phyloP scores from a whole-genome alignment of 495 filamentous ascomycete species.

The Letharia columbiana region DNA sequence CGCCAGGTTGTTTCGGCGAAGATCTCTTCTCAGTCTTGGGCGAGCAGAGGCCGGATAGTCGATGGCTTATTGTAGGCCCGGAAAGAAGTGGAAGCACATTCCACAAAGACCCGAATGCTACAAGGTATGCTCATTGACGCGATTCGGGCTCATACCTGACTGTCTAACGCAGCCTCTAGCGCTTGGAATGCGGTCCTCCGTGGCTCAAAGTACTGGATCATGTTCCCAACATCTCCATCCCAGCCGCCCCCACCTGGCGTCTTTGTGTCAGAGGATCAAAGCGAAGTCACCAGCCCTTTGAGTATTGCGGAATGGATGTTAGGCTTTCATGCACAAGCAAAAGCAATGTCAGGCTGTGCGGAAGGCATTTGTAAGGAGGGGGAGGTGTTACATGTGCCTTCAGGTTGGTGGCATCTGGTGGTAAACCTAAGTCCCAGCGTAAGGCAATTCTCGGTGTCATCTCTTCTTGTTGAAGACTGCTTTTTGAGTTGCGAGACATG shows the following conservation, averaged over 20 bases:
- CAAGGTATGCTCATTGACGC: slow-evolving; percentile 23
- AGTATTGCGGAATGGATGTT: slow-evolving; percentile 96
- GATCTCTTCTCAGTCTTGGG: slow-evolving; percentile 83
- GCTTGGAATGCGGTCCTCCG: slow-evolving; percentile 94
- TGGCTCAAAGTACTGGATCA: slow-evolving; percentile 97
- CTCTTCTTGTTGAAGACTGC: too few species aligned
- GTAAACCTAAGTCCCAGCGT: slow-evolving; percentile 68
- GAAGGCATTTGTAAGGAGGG: slow-evolving; percentile 84
- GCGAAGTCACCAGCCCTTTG: slow-evolving; percentile 88
- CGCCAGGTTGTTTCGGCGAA: slow-evolving; percentile 78
- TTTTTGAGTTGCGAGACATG: too few species aligned
- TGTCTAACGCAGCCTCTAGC: slow-evolving; percentile 46
- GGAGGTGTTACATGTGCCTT: slow-evolving; percentile 88
- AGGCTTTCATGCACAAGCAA: slow-evolving; percentile 81
- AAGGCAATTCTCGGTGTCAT: too few species aligned
- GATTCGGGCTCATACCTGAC: not conserved
- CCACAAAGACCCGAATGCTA: slow-evolving; percentile 76
- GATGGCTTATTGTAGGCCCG: slow-evolving; percentile 92
- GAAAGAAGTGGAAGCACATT: slow-evolving; percentile 88
- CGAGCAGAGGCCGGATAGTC: slow-evolving; percentile 70
- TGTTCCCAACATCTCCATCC: slow-evolving; percentile 64
- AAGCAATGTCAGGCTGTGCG: slow-evolving; percentile 64
- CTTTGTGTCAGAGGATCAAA: slow-evolving; percentile 82
- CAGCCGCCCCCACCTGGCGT: slow-evolving; percentile 73
- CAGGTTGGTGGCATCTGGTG: slow-evolving; percentile 95